Base-by-base conservation (phyloP, 495 filamentous ascomycete genomes). In the Xylaria cubensis region DNA sequence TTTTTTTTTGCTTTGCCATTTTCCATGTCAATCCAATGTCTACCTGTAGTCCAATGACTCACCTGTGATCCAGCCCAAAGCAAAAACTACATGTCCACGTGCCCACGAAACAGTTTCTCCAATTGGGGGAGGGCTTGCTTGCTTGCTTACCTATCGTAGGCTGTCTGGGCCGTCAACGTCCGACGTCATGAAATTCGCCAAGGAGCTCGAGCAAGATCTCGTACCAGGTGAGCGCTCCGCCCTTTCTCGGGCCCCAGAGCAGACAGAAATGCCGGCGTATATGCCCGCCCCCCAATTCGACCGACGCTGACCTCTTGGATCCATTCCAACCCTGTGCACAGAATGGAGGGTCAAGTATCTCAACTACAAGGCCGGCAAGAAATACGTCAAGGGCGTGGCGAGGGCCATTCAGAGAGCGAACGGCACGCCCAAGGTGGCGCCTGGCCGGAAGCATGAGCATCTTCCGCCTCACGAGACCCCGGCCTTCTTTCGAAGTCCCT, bases 301-400 rank as follows among this genome's bases (percentile, higher is more conserved):
- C 26, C 26, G 26, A 29, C 26, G 26, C 26, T 29, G 26, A 29
- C 26, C 26, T 29, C 26, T 29, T 29, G 26, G 26, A 29, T 29
- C 26, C 26, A 29, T 29, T 29, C 26, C 26, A 29, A 29, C 26
- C 26, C 26, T 29, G 26, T 29, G 26, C 26, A 2, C 2, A 84
- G 94, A 97, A 87, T 97, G 94, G 94, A 88, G 92, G 74, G 89
- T 88, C 73, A 97, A 97, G 80, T 97, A 97, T 82, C 86, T 97
- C 70, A 90, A 97, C 82, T 97, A 97, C 85, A 97, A 94, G 86
- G 91, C 90, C 58, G 94, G 93, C 39, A 97, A 97, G 81, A 97
- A 97, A 83, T 92, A 93, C 79, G 85, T 97, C 80, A 97, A 96
- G 80, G 89, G 90, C 41, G 87, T 97, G 63, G 80, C 87, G n/a